Evolutionary conservation across 495 filamentous ascomycete genomes (phyloP).

Genomic region (Aspergillus ostianus): DNA sequence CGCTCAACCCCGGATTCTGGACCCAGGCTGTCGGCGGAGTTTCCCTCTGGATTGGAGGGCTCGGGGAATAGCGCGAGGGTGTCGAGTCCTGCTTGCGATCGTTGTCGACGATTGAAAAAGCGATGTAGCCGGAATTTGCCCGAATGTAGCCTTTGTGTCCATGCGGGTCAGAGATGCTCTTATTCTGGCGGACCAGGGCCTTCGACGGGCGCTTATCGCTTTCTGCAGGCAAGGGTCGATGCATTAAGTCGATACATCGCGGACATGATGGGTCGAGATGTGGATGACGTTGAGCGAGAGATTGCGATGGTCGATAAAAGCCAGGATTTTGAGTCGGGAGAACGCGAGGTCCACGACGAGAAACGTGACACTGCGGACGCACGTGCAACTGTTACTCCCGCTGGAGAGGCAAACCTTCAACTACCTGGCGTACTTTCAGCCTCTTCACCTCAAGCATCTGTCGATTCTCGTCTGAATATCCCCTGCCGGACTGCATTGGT

Average conservation of each 20-base stretch:
- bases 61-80: not conserved
- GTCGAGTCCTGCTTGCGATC: not conserved
- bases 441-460: no score
- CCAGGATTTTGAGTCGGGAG: not conserved
- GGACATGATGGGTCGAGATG: not conserved
- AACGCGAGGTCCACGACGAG: not conserved
- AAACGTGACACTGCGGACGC: no score
- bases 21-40: not conserved
- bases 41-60: not conserved
- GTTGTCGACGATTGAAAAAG: slow-evolving; percentile 5
- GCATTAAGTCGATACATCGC: not conserved
- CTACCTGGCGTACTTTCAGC: no score
- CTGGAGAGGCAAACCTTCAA: no score
- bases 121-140: slow-evolving; percentile 2
- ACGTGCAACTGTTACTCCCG: no score
- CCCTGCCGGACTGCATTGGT: not conserved
- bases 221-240: slow-evolving; percentile 1
- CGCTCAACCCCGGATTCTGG: not conserved
- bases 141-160: not conserved
- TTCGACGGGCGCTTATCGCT: not conserved
- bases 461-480: no score
- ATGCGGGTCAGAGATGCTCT: slow-evolving; percentile 6
- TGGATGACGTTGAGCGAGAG: not conserved
- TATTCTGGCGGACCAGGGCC: not conserved
- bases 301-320: not conserved